Percentiles rank a stretch among this genome's conserved stretches.
These are phyloP conservation scores for Talaromyces sp. DNA, from an alignment of 2,329 filamentous ascomycete genomes.

Conservation along the genomic window DNA sequence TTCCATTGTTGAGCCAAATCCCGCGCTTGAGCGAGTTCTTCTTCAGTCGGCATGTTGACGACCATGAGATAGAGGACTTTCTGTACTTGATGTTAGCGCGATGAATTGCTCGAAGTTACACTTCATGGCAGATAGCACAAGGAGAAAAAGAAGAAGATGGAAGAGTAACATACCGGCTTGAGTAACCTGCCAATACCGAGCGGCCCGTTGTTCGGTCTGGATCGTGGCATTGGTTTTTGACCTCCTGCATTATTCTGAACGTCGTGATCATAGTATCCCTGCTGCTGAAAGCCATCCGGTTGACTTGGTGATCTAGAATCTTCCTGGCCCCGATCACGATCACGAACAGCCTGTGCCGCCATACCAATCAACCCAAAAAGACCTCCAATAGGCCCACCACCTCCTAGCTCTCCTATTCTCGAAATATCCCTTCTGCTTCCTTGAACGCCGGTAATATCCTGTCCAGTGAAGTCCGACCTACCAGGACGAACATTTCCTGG, in stretches of 20 bases:
- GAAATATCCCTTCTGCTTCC: not conserved
- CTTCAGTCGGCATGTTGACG: conserved; percentile 46
- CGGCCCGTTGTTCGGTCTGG: not conserved
- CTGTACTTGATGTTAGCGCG: conserved; percentile 12
- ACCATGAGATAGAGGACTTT: conserved; percentile 50
- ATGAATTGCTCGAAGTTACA: not conserved
- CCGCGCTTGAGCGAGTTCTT: conserved; percentile 31
- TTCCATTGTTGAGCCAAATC: conserved; percentile 3
- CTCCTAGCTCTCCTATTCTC: not conserved
- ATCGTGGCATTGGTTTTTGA: not conserved
- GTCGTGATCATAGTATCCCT: not conserved
- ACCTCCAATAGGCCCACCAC: not conserved
- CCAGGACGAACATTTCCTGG: not conserved
- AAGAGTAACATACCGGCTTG: not conserved
- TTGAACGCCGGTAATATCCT: not conserved
- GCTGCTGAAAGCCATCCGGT: not conserved
- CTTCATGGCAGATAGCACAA: too few species aligned
- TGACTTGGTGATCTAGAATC: not conserved
- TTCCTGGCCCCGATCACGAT: not conserved
- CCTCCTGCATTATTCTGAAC: not conserved
- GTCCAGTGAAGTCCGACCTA: not conserved
- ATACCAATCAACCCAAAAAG: not conserved
- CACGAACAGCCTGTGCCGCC: conserved; percentile 1
- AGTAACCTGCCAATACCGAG: not conserved
- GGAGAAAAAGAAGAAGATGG: not conserved